Evolutionary conservation across 176 grass and related monocot species (phyloP), one percentile per base, ranked within the genome.

Genomic region (Canna indica): DNA sequence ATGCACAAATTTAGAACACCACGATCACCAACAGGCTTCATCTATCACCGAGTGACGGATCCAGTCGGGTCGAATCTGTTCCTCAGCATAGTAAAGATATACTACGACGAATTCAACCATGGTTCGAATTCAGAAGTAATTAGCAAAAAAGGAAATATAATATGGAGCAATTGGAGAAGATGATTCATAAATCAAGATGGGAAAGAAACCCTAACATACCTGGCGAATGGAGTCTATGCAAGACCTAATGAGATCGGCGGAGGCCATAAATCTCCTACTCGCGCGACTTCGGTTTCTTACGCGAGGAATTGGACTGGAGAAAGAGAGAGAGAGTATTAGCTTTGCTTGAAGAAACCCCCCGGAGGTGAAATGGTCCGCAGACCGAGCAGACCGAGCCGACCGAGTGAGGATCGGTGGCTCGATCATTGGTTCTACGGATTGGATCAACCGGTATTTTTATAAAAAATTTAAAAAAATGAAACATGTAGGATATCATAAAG

Each of bases 171-270:
- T 42, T 6, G 54, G 33, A 22, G 10, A 15, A 53, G 15, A 7
- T 17, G 17, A 7, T 53, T 27, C 13, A 48, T 24, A 57, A 29
- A 29, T 53, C 29, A 8, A 78, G 32, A 22, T 52, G 16, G 3
- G 47, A 62, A 27, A 50, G 35, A 4, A 35, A 72, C 32, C 68
- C 67, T 25, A 9, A 13, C 67, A 36, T 26, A 92, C 93, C 93
- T 97, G 86, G 75, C 69, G 88, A 70, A 97, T 82, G 59, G 86
- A 90, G 47, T 92, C 82, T 30, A 83, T 73, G 82, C 86, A 97
- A 71, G 88, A 79, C 54, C 72, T 80, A 70, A 92, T 85, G 56
- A 97, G 89, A 87, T 97, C 86, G 52, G 87, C 72, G 18, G 86
- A 90, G 35, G 73, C 94, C 94, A 97, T 97, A 24, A 38, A 16